Evolutionary conservation across 2,329 filamentous ascomycete genomes (phyloP).

Genomic region (Pseudocercospora eumusae): DNA sequence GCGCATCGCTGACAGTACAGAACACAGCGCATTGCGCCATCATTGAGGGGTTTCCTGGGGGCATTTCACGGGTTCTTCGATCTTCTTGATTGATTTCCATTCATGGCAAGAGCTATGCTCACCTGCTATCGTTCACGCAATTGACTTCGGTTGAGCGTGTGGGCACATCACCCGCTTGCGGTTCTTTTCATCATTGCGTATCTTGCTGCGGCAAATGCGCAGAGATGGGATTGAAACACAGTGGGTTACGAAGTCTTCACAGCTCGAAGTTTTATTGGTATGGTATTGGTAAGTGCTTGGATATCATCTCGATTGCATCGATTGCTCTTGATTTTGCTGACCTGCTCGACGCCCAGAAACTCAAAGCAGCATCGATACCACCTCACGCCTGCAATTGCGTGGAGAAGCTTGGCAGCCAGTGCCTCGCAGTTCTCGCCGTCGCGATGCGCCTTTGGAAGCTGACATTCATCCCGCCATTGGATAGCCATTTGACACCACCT

Average conservation of each 20-base stretch:
- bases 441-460: neutral
- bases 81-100: neutral
- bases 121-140: neutral
- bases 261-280: neutral
- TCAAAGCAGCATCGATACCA: too few species aligned
- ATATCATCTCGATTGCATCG: neutral
- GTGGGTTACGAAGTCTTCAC: neutral
- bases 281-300: neutral
- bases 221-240: neutral
- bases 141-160: conserved; percentile 1
- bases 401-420: neutral
- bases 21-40: neutral
- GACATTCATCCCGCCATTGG: neutral
- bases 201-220: neutral
- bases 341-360: too few species aligned
- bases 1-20: neutral
- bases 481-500: neutral
- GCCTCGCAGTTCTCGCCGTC: neutral
- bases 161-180: conserved; percentile 7
- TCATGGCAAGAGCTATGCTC: neutral
- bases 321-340: neutral
- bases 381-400: too few species aligned
- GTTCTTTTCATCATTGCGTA: conserved; percentile 11
- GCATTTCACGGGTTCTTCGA: conserved; percentile 3
- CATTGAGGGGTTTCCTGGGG: neutral